Base-by-base conservation (phyloP, 2,329 filamentous ascomycete genomes). In the Alternaria consortialis region DNA sequence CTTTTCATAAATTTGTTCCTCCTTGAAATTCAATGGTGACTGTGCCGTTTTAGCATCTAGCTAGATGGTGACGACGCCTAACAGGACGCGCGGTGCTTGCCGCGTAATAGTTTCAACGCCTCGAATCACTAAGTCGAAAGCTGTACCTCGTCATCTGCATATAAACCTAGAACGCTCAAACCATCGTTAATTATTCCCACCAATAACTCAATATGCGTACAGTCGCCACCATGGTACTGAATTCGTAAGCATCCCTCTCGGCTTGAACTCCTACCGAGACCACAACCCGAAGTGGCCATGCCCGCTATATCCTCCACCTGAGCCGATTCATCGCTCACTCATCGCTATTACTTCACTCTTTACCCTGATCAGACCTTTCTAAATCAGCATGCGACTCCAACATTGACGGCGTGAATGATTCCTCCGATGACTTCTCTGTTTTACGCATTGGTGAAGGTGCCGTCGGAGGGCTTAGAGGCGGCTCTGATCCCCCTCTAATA, bases 51-150 rank as follows among this genome's bases (percentile, higher is more conserved):
- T 39, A n/a, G 15, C 48, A 34, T 39, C 34, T 15, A n/a, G 23
- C 20, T 37, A 29, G 50, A 52, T 40, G 50, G 50, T 40, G 50
- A 52, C 36, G 34, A 40, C 34, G 36, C 46, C 31, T 36, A 34
- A 25, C 46, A 36, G 46, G 46, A 48, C 46, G 46, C 46, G 46
- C 20, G 20, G 46, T 23, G 31, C 20, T 34, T 36, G 46, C 46
- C 46, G 46, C 44, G 44, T 48, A 36, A 34, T 48, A 48, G 46
- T 34, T 48, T 34, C 17, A 36, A n/a, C 20, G 46, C 31, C 17
- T 34, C 31, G 31, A 48, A 25, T 37, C 46, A 50, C 46, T 17
- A 36, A 50, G 32, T 50, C 46, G 20, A 34, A 25, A 36, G 46
- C 31, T 23, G 46, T 32, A 15, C 31, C 36, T 50, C 31, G 15